Percentiles rank a stretch among this genome's conserved stretches.
Conservation (phyloP, 2,329 filamentous ascomycete genomes). For the Ophiocordyceps polyrhachis-furcata region DNA sequence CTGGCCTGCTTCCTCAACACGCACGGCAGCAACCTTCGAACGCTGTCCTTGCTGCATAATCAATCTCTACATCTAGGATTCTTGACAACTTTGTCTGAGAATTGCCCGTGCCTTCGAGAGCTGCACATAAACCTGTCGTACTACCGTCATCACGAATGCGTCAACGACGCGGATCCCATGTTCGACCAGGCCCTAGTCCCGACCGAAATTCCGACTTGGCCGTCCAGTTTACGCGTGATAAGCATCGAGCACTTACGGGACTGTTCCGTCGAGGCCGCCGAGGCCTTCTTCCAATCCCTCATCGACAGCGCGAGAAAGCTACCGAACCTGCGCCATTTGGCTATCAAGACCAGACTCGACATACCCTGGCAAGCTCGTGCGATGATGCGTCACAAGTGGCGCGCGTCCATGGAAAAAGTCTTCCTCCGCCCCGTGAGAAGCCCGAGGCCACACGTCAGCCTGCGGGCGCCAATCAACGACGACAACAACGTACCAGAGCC, state of each 20-base stretch:
- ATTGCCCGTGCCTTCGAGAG: slow-evolving; percentile 52
- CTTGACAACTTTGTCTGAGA: slow-evolving; percentile 41
- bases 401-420: slow-evolving; percentile 45
- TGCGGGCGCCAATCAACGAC: slow-evolving; percentile 5
- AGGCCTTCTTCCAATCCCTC: slow-evolving; percentile 63
- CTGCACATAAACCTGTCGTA: slow-evolving; percentile 66
- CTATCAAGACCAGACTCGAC: slow-evolving; percentile 61
- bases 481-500: slow-evolving; percentile 1
- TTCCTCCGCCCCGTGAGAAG: slow-evolving; percentile 35
- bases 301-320: slow-evolving; percentile 51
- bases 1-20: slow-evolving; percentile 45
- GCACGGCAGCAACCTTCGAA: slow-evolving; percentile 48
- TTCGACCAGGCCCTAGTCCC: slow-evolving; percentile 50
- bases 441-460: slow-evolving; percentile 14
- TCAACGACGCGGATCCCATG: slow-evolving; percentile 54
- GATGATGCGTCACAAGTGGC: slow-evolving; percentile 63
- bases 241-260: slow-evolving; percentile 63
- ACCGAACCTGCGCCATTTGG: slow-evolving; percentile 47
- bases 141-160: slow-evolving; percentile 48
- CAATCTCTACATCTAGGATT: slow-evolving; percentile 62
- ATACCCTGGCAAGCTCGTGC: slow-evolving; percentile 68
- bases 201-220: slow-evolving; percentile 60
- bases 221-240: slow-evolving; percentile 47
- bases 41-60: slow-evolving; percentile 59
- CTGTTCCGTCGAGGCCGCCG: slow-evolving; percentile 50